Base-by-base conservation (phyloP, 1,284 basidiomycete species). In the Ceratobasidium sp. region DNA sequence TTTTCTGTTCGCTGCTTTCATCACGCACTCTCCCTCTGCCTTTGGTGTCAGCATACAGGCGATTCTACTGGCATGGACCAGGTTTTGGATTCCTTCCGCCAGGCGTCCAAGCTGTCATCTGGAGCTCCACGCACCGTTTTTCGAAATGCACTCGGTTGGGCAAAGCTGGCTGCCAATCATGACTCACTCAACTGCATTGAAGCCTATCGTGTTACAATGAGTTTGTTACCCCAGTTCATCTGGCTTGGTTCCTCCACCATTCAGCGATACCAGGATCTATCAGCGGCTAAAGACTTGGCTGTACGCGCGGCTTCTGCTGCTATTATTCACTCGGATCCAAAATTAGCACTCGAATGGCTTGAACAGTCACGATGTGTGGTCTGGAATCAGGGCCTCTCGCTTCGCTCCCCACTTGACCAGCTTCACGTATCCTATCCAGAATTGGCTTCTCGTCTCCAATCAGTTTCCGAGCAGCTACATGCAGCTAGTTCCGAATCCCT, bases 211-310 rank as follows among this genome's bases (percentile, higher is more conserved):
- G 16, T 4, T 13, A 30, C 69, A 2, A 50, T 69, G 19, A 27
- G 44, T 11, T 27, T 69, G 8, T 29, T 71, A 14, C 54, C 64
- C 23, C 50, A 42, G 11, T 33, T 71, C n/a, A 54, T 60, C 9
- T 70, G 62, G 66, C 56, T 69, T 19, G 69, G 60, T 1, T 21
- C 46, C 7, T 33, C 50, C 0, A 30, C 56, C 14, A 5, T 21
- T 8, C 19, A 30, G 8, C 47, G 54, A 11, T 56, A 56, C 36
- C 19, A 57, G 14, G 5, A 21, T 19, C 39, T 69, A 7, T 13
- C 1, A 16, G 9, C 13, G 2, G n/a, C 59, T 6, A 47, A 44
- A 9, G 52, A 64, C 3, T 39, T 72, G 1, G 67, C 59, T 16
- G 46, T 46, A 6, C 64, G 69, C 23, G 71, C 69, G 3, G 64